Evolutionary conservation across 2,329 filamentous ascomycete species (phyloP).

Genomic region (Colletotrichum paranaense): DNA sequence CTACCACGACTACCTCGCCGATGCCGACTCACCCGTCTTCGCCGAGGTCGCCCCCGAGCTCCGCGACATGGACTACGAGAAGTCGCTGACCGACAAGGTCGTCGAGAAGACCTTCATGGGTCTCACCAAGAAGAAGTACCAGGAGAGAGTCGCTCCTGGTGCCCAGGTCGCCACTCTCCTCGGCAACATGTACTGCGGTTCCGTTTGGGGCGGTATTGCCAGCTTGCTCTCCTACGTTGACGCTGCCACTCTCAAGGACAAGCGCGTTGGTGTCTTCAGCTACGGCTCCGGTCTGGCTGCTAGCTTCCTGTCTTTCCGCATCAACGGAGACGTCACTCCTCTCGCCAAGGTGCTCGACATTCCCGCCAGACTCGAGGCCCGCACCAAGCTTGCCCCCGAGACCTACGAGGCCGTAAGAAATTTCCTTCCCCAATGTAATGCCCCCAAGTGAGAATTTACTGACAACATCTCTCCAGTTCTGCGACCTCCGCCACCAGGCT

Average conservation of each 20-base stretch:
- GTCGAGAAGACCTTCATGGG: constrained; percentile 90
- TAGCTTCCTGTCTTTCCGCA: constrained; percentile 79
- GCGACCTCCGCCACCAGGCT: constrained; percentile 82
- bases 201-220: constrained; percentile 81
- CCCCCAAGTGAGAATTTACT: constrained; percentile 26
- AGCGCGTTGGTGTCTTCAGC: constrained; percentile 81
- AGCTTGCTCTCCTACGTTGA: constrained; percentile 75
- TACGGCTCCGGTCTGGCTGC: constrained; percentile 82
- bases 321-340: constrained; percentile 75
- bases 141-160: constrained; percentile 78
- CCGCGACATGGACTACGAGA: constrained; percentile 81
- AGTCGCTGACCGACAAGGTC: constrained; percentile 82
- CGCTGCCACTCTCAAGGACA: constrained; percentile 73
- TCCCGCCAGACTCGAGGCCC: constrained; percentile 72
- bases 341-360: constrained; percentile 78
- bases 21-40: constrained; percentile 75
- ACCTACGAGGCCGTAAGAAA: constrained; percentile 78
- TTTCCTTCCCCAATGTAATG: neutral
- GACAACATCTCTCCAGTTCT: constrained; percentile 67
- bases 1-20: constrained; percentile 85
- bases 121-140: constrained; percentile 85
- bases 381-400: constrained; percentile 75
- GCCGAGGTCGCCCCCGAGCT: constrained; percentile 81
- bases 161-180: constrained; percentile 83
- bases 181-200: constrained; percentile 76